Base-by-base conservation (phyloP, 2,329 filamentous ascomycete species). In the Esteya vermicola region DNA sequence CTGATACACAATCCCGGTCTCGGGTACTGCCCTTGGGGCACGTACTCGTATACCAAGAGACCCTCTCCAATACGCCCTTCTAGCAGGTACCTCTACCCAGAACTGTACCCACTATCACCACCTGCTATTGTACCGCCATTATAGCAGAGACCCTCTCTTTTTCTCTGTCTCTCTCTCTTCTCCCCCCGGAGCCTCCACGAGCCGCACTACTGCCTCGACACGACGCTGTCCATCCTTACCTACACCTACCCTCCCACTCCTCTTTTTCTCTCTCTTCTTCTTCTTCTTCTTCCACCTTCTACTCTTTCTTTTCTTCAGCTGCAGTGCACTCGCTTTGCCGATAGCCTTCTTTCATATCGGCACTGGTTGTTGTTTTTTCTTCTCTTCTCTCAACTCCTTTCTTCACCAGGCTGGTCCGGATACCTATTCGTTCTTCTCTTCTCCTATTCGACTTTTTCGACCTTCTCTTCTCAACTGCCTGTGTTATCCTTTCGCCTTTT, bases 261-360 rank as follows among this genome's bases (percentile, higher is more conserved):
- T 8, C 27, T 39, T 22, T 25, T 22, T 44, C 33, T 45, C 42
- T 36, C 39, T 48, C 46, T 46, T 49, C 36, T 41, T 43, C 46
- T 45, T 44, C 40, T 40, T 38, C 34, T 45, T 39, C 35, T 42
- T 47, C 23, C 34, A 23, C 32, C 37, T 36, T 45, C 21, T 33
- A 25, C 19, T 33, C 18, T 18, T 47, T 47, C 54, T 50, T 48
- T 51, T 53, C 51, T 53, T 54, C 47, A 62, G 61, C 60, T 40
- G 62, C 64, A 64, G 63, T 61, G 62, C 63, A 65, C 62, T 65
- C 60, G 61, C 58, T 39, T 58, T 60, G 62, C 68, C 63, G 63
- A 63, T 68, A 67, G 54, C 62, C 57, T 62, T 70, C 61, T 63
- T 68, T 69, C 59, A 63, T 57, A 62, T 64, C 62, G 59, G 52